Evolutionary conservation across 208 protist genomes (phyloP), one percentile per base, ranked within the genome.

Genomic region (Trypanosoma scelopori): DNA sequence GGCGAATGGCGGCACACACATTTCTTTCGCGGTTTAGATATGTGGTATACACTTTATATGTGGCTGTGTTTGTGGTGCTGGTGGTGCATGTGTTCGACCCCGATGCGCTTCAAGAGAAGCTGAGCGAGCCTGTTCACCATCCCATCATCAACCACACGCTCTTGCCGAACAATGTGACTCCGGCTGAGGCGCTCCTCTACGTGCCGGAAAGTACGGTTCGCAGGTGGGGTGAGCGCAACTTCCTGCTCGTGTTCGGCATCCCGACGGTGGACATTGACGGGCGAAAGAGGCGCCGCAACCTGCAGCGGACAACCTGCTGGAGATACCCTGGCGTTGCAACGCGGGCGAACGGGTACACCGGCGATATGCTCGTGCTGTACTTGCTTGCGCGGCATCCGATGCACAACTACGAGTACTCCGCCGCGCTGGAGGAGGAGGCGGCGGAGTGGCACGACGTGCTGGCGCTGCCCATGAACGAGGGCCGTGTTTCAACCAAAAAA

Each of bases 271-370:
- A 85, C 60, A 68, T 71, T 39, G 46, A 37, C 11, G 55, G 23
- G 39, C 46, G 79, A 13, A 39, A 37, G 9, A 50, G 52, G 0
- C 55, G 75, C 30, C 74, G 79, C 12, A n/a, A 69, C 23, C 53
- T 70, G 27, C 79, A 85, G 72, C 79, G 79, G 27, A 25, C 13
- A 18, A 80, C 76, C 55, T 85, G 79, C 68, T 58, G 76, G 65
- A 20, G 58, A 7, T 82, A 72, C 65, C n/a, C 27, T 12, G 76
- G 75, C 27, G 76, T 85, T 2, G 76, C 75, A 11, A 72, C 55
- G n/a, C 43, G 32, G 0, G 46, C 48, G 11, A 81, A 84, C 52
- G 46, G 57, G 22, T 84, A 74, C 32, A 28, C 5, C 1, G 76
- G 65, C 13, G 32, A 20, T n/a, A 55, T 82, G 66, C 55, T 79